Percentiles rank a stretch among this genome's conserved stretches.
phyloP scores from a whole-genome alignment of 2,329 filamentous ascomycete species.

The Colletotrichum sp. region DNA sequence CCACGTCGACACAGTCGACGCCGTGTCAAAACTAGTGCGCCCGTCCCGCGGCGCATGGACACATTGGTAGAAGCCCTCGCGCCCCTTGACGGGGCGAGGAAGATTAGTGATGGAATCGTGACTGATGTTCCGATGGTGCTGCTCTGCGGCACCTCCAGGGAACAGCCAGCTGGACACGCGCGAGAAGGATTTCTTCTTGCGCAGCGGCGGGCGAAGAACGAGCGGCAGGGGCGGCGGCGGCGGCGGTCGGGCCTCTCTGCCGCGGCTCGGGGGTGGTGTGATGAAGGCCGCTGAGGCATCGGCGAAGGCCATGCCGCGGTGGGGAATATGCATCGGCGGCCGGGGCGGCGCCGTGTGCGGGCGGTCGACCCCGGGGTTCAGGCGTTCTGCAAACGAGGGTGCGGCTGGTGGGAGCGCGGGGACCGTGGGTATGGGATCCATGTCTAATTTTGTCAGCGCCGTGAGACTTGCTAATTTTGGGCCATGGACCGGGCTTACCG shows the following conservation, averaged over 20 bases:
- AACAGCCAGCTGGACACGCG: constrained; percentile 66
- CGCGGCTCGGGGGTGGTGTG: constrained; percentile 29
- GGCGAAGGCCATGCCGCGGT: constrained; percentile 31
- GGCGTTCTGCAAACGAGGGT: constrained; percentile 62
- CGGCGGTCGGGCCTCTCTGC: constrained; percentile 41
- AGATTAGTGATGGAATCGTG: constrained; percentile 60
- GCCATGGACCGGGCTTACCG: constrained; percentile 8
- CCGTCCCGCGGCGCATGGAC: constrained; percentile 40
- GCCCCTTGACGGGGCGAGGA: constrained; percentile 54
- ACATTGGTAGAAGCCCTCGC: constrained; percentile 65
- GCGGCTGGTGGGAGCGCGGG: constrained; percentile 62
- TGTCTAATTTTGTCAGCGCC: constrained; percentile 35
- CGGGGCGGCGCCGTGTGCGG: constrained; percentile 38
- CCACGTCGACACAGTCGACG: constrained; percentile 56
- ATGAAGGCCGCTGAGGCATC: constrained; percentile 35
- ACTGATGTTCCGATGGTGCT: constrained; percentile 43
- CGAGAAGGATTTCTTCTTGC: constrained; percentile 72
- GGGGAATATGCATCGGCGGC: constrained; percentile 36
- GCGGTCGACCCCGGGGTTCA: constrained; percentile 48
- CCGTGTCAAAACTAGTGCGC: constrained; percentile 50
- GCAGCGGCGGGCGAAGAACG: constrained; percentile 62
- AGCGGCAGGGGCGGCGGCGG: constrained; percentile 65
- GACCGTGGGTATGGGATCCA: constrained; percentile 60
- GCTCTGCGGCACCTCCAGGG: constrained; percentile 35
- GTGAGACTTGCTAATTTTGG: constrained; percentile 2